phyloP scores from a whole-genome alignment of 2,329 filamentous ascomycete species.

The Didymella pomorum region DNA sequence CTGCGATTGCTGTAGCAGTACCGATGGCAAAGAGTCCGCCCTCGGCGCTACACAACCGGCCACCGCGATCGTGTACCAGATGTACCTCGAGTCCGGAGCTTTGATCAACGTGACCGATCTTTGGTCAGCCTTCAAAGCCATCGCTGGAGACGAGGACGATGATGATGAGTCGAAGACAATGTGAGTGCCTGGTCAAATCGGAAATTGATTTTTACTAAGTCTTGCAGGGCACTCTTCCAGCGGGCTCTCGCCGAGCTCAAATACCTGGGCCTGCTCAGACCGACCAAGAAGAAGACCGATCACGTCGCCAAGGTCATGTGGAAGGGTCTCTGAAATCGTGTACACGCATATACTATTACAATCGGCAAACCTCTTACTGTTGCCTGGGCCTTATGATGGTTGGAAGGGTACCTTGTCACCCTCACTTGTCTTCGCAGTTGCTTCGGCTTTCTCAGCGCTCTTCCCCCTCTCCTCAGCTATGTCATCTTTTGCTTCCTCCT shows the following conservation, averaged over 20 bases:
- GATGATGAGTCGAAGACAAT: constrained; percentile 59
- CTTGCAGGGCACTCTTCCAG: constrained; percentile 76
- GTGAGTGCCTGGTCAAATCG: constrained; percentile 38
- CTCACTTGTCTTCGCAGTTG: constrained; percentile 16
- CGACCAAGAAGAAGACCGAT: constrained; percentile 89
- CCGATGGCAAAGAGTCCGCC: constrained; percentile 51
- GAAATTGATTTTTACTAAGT: not conserved
- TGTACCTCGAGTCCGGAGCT: constrained; percentile 79
- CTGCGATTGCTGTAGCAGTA: constrained; percentile 70
- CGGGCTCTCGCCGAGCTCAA: constrained; percentile 83
- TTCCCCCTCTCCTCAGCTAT: constrained; percentile 10
- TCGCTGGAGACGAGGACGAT: constrained; percentile 62
- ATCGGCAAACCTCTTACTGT: not conserved
- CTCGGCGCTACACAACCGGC: constrained; percentile 70
- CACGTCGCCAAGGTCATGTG: constrained; percentile 85
- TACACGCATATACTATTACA: constrained; percentile 11
- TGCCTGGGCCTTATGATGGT: constrained; percentile 19
- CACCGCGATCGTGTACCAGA: constrained; percentile 77
- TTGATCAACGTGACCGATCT: constrained; percentile 82
- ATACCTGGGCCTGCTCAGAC: constrained; percentile 85
- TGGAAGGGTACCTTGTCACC: constrained; percentile 11
- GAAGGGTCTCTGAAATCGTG: constrained; percentile 70
- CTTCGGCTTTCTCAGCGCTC: constrained; percentile 10
- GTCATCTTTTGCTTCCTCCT: constrained; percentile 17
- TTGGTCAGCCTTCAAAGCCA: constrained; percentile 77